These are phyloP conservation scores for Moniliella sp. DNA, from an alignment of 1,284 basidiomycete genomes.

Conservation along the genomic window DNA sequence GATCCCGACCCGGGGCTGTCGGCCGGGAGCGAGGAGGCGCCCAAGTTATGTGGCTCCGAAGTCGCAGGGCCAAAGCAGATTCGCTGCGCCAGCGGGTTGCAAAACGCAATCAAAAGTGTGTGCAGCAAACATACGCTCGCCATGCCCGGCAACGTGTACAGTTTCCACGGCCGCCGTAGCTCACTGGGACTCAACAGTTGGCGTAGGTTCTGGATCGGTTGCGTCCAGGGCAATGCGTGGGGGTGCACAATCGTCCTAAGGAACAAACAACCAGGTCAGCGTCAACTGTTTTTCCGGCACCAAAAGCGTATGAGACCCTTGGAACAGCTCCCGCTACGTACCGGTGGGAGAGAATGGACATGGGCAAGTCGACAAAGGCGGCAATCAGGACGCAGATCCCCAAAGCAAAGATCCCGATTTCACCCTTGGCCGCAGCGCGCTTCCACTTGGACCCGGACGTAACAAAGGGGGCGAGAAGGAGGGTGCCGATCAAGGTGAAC, in stretches of 20 bases:
- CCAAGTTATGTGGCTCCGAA: conserved; percentile 7
- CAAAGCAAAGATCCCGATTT: conserved; percentile 20
- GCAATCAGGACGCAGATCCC: conserved; percentile 18
- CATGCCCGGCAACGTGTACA: conserved; percentile 23
- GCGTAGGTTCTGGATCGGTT: conserved; percentile 9
- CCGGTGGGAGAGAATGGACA: conserved; percentile 20
- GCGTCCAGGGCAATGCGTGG: conserved; percentile 8
- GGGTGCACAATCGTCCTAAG: conserved; percentile 24
- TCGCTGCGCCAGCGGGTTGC: no score
- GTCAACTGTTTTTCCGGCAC: not conserved
- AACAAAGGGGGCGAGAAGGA: no score
- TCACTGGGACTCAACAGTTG: conserved; percentile 21
- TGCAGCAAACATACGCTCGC: conserved; percentile 14
- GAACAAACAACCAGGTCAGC: not conserved
- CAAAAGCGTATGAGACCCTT: not conserved
- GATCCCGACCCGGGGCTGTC: conserved; percentile 18
- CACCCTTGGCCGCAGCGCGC: conserved; percentile 15
- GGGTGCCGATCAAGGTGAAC: conserved; percentile 7
- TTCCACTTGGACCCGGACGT: no score
- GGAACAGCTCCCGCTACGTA: conserved; percentile 1
- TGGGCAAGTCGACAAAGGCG: conserved; percentile 13
- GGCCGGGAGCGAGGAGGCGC: conserved; percentile 12
- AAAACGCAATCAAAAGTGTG: conserved; percentile 17
- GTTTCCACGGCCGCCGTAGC: conserved; percentile 19
- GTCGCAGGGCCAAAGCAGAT: conserved; percentile 16